Base-by-base conservation (phyloP, 345 rosid genomes). In the Erucastrum elatum region DNA sequence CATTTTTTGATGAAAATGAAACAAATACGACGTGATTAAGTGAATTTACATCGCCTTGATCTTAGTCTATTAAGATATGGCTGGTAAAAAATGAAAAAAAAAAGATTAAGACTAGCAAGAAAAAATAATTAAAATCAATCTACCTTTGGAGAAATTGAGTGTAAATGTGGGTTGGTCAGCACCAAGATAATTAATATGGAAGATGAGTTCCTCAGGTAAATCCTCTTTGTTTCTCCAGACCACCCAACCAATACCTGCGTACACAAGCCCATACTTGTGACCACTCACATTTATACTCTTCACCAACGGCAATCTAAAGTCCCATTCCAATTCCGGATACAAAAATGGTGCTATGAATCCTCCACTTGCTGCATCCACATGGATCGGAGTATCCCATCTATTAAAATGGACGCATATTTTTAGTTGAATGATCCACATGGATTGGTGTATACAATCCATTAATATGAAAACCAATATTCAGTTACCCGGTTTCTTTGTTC, bases 91-190 rank as follows among this genome's bases (percentile, higher is more conserved):
- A 8, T 5, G 49, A 41, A 6, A 55, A 51, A 2, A 51, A 21
- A 66, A 26, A 25, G 6, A n/a, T 51, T 49, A 55, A 25, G 11
- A 12, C 17, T 30, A 68, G 15, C 66, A 39, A 75, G 5, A 4
- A 26, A 64, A 8, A 16, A 16, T 56, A 59, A 25, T 21, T 21
- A 59, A 25, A 59, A 59, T 26, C 21, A 51, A 3, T 3, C 25
- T 59, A 85, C 90, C 89, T 75, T 88, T 86, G 41, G 91, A 88
- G 82, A 88, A 88, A 76, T 88, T 86, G 68, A 88, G 91, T 4
- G 91, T 88, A 71, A 88, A 86, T 15, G 90, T 87, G 72, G 90
- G 90, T 78, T 84, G 90, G 80, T 87, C 90, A 61, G 90, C 69
- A 29, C 90, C 90, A 53, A 87, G 89, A 71, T 87, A 87, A 65